phyloP scores from a whole-genome alignment of 495 filamentous ascomycete species.

The Penicillium pancosmium region DNA sequence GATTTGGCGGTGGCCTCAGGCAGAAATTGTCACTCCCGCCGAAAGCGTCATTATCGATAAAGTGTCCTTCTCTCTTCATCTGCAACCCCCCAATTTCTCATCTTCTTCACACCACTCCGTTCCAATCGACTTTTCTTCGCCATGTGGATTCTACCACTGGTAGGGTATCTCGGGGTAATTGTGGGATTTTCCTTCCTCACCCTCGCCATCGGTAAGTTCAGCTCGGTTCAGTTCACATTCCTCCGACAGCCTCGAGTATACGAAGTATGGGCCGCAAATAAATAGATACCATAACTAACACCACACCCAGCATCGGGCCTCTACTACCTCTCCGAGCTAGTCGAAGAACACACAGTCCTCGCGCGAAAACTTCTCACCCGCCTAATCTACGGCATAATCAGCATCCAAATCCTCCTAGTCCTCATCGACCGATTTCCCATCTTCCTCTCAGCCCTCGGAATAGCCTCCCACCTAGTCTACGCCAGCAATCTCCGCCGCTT shows the following conservation, averaged over 20 bases:
- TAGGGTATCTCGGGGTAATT: constrained; percentile 86
- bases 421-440: constrained; percentile 85
- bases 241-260: no score
- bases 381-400: constrained; percentile 84
- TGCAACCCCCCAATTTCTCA: not conserved
- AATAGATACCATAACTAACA: constrained; percentile 11
- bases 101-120: not conserved
- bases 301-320: constrained; percentile 76
- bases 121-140: constrained; percentile 15
- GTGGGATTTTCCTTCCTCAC: constrained; percentile 93
- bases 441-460: constrained; percentile 69
- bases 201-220: constrained; percentile 76
- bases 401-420: constrained; percentile 70
- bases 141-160: constrained; percentile 91
- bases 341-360: constrained; percentile 95
- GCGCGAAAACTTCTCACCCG: constrained; percentile 81
- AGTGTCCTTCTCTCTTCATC: constrained; percentile 7
- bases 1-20: not conserved
- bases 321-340: constrained; percentile 96
- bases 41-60: not conserved
- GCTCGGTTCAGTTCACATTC: no score
- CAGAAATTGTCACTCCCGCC: constrained; percentile 3
- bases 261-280: not conserved
- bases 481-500: constrained; percentile 86
- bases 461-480: constrained; percentile 84